Evolutionary conservation across 768 basidiomycete species (phyloP), one percentile per base, ranked within the genome.

Genomic region (Mycena polygramma): DNA sequence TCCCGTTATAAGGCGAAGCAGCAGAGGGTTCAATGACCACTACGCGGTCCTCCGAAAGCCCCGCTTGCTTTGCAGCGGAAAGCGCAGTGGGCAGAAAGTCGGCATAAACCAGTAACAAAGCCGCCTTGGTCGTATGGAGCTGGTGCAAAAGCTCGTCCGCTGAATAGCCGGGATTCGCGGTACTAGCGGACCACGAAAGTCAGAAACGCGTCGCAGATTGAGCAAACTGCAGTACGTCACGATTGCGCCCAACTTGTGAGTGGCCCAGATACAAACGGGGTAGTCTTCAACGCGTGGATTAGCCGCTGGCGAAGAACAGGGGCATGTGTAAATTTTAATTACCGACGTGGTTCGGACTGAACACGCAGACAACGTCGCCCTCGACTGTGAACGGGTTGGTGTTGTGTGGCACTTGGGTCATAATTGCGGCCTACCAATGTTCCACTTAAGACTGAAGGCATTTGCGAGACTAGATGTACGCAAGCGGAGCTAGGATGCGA

Each of bases 261-360:
- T 79, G 17, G 89, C 91, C 91, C 90, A 91, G 8, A 91, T 81
- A 46, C 79, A 83, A 39, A 83, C 77, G 10, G 85, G 82, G 69
- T 91, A 92, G 69, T 89, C 90, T 91, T 62, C 6, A n/a, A 54
- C 7, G 39, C 60, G 39, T 51, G 39, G 49, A 69, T 68, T 22
- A 68, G 49, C 51, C 15, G 41, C 58, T 15, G 43, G 53, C 51
- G 59, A 55, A 17, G 36, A n/a, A 45, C 36, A 22, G 24, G 45
- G n/a, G 24, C 36, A 58, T 30, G 52, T 60, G 49, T 37, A 57
- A 55, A 49, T 26, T 41, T 30, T 43, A 72, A 80, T 72, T 62
- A 91, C 91, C 90, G 35, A 88, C 80, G 75, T 90, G 84, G 72
- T 92, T 92, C 15, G 89, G 88, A 71, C 90, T 88, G 77, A 88